Evolutionary conservation across 1,139 yeast genomes (phyloP).

Genomic region (Eremothecium sinecaudum): DNA sequence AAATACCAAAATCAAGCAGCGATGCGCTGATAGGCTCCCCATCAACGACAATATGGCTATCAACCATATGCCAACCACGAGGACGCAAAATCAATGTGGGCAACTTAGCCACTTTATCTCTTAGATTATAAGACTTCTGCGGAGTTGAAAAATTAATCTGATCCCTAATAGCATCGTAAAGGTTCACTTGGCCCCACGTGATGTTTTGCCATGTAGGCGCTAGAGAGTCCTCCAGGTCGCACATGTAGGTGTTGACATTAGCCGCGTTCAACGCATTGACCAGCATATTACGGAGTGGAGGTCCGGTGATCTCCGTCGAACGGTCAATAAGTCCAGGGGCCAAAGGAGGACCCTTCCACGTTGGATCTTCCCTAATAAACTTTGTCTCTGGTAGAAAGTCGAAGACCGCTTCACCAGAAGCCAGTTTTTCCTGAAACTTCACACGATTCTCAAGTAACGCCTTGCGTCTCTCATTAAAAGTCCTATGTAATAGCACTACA

Average conservation of each 20-base stretch:
- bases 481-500: constrained; percentile 61
- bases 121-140: constrained; percentile 42
- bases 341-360: constrained; percentile 61
- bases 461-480: constrained; percentile 53
- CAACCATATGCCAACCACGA: constrained; percentile 80
- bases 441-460: constrained; percentile 53
- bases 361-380: constrained; percentile 56
- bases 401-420: constrained; percentile 45
- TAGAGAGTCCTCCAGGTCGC: constrained; percentile 90
- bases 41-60: constrained; percentile 59
- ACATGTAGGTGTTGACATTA: constrained; percentile 85
- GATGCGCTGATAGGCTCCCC: constrained; percentile 73
- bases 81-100: constrained; percentile 79
- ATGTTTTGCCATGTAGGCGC: constrained; percentile 93
- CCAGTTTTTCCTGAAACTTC: constrained; percentile 48
- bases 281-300: constrained; percentile 84
- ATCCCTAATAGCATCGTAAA: constrained; percentile 77
- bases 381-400: constrained; percentile 60
- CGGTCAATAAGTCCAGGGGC: constrained; percentile 63
- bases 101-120: constrained; percentile 39
- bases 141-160: constrained; percentile 49
- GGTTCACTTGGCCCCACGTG: constrained; percentile 82
- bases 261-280: constrained; percentile 79
- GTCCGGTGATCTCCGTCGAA: constrained; percentile 84
- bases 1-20: constrained; percentile 67